phyloP scores from a whole-genome alignment of 805 yeast species.

The Hanseniaspora singularis region DNA sequence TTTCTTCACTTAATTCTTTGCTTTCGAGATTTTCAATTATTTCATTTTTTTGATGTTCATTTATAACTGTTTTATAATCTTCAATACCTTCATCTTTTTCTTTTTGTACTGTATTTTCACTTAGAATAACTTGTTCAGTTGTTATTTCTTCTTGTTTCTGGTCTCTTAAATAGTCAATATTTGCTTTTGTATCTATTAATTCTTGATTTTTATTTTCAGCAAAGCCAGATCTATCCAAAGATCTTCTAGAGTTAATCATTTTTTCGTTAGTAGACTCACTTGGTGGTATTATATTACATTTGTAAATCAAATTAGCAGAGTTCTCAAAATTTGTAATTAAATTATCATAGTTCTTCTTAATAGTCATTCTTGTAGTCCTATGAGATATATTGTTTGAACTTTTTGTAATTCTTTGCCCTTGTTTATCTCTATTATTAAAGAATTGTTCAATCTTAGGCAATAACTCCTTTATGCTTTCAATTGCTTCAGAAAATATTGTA shows the following conservation, averaged over 20 bases:
- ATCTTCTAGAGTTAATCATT: constrained; percentile 10
- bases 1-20: too few relatives aligned
- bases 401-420: constrained; percentile 15
- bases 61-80: too few relatives aligned
- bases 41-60: too few relatives aligned
- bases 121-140: too few relatives aligned
- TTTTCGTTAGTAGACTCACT: not conserved
- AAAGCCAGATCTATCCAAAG: not conserved
- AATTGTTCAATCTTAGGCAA: constrained; percentile 25
- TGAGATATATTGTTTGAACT: not conserved
- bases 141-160: not conserved
- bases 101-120: too few relatives aligned
- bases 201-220: not conserved
- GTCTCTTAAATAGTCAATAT: not conserved
- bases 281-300: constrained; percentile 29
- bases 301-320: constrained; percentile 25
- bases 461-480: constrained; percentile 33
- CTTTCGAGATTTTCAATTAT: too few relatives aligned
- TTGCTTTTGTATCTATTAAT: not conserved
- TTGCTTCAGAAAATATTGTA: constrained; percentile 34
- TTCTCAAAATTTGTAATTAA: constrained; percentile 22
- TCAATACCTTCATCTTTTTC: too few relatives aligned
- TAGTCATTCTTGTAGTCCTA: not conserved
- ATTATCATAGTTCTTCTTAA: constrained; percentile 3
- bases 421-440: constrained; percentile 21